Evolutionary conservation across 208 protist species (phyloP), one percentile per base, ranked within the genome.

Genomic region (Paratrypanosoma confusum): DNA sequence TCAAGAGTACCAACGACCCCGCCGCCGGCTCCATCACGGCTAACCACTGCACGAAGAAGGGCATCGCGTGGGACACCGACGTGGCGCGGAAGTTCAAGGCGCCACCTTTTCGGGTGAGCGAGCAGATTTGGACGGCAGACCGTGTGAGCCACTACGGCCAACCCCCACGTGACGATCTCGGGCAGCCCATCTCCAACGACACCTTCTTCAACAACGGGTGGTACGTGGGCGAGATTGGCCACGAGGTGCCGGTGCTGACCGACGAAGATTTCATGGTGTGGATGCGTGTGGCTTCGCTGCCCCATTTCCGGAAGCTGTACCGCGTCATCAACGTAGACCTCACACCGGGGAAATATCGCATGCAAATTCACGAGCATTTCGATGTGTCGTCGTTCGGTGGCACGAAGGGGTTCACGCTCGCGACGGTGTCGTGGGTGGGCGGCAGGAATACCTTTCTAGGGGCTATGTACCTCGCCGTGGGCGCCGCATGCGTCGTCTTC

Each of bases 221-320:
- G 81, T 94, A 94, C 54, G 70, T 61, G 0, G 57, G 54, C 32
- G 86, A 95, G 50, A 53, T 68, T 4, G 80, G 81, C 0, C 89
- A 96, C 50, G 47, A 44, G 31, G 70, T 96, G 13, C 83, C 89
- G 1, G 63, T 84, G 7, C 71, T 65, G 4, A 90, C 78, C 29
- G 90, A 99, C 73, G 88, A 98, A 57, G 92, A 98, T 59, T 90
- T 99, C 25, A 97, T 99, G 50, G 96, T 99, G 34, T 99, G 97
- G 97, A 96, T 98, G 67, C 80, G 96, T 23, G 76, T 81, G 5
- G 95, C 97, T 5, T 91, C 81, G 13, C 57, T 98, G 17, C 93
- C 97, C 22, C 91, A 52, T 20, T 99, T 99, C 65, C 86, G 93
- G 25, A 99, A 99, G 71, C 89, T 99, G n/a, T 95, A 95, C 64